Base-by-base conservation (phyloP, 257 asterid genomes). In the Solanum paucissectum region DNA sequence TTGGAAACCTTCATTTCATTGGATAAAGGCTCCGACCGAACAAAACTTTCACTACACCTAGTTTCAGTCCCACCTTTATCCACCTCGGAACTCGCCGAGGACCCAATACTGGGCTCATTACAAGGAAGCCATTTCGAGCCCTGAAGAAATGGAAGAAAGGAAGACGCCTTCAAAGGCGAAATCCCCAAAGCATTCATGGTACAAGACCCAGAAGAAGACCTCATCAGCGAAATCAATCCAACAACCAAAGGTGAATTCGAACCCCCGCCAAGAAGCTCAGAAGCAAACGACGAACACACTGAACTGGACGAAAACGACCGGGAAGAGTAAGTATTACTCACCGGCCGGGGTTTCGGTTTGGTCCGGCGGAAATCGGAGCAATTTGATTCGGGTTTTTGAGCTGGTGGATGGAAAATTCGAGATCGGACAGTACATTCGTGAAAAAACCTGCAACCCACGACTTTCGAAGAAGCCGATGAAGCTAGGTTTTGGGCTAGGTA, bases 51-150 rank as follows among this genome's bases (percentile, higher is more conserved):
- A 86, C 86, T 87, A 75, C 72, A 62, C 27, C n/a, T 87, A 16
- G 60, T 46, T 77, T 49, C 58, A 46, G 93, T 36, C 37, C 95
- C 98, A 62, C 98, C 98, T 86, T 91, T 92, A 89, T 93, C 97
- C 40, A 94, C 94, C 34, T 92, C 93, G 16, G 90, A 40, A 84
- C 85, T 89, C 12, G 92, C 82, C 37, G 64, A 40, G 23, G 83
- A 55, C 5, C 88, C 89, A 21, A 72, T 69, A 46, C 62, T 40
- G 7, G 95, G 89, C 90, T 93, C 94, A 60, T 91, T 93, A 84
- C 98, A 95, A 7, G 98, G 98, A 76, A 96, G 79, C 99, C 98
- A 96, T 91, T 92, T 95, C 4, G 97, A 93, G 20, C 92, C 93
- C 55, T 89, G 93, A 3, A 96, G 73, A 87, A 95, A 94, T 0